A percentile compares a stretch with the other conserved stretches of the same genome.
These are phyloP conservation scores for Daldinia grandis DNA, from an alignment of 495 filamentous ascomycete genomes.

Conservation along the genomic window DNA sequence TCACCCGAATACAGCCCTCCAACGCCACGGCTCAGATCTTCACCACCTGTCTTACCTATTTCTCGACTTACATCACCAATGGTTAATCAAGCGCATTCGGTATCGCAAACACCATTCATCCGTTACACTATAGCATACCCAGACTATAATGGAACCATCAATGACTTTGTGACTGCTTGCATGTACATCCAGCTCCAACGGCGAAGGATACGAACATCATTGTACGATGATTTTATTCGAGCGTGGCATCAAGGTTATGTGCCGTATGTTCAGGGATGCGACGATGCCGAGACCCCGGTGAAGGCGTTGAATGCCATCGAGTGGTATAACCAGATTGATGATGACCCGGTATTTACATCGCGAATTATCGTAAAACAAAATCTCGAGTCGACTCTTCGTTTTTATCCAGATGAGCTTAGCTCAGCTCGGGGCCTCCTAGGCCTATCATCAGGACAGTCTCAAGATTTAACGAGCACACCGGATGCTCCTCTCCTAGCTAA, in stretches of 20 bases:
- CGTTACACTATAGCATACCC: conserved; percentile 66
- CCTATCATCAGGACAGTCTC: neutral
- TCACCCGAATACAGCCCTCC: conserved; percentile 24
- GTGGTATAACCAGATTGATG: conserved; percentile 56
- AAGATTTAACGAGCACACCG: neutral
- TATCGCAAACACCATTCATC: conserved; percentile 37
- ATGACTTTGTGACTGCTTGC: conserved; percentile 64
- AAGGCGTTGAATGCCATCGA: conserved; percentile 48
- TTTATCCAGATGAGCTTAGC: conserved; percentile 37
- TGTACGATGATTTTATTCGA: conserved; percentile 76
- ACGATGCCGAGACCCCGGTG: conserved; percentile 17
- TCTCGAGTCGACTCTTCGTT: conserved; percentile 41
- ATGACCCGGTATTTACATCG: conserved; percentile 49
- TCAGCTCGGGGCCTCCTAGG: conserved; percentile 15
- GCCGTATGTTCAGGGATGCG: conserved; percentile 47
- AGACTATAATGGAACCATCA: conserved; percentile 60
- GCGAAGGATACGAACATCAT: conserved; percentile 40
- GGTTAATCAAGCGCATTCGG: neutral
- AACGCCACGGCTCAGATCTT: conserved; percentile 35
- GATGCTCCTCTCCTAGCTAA: conserved; percentile 2
- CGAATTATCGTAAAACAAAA: conserved; percentile 51
- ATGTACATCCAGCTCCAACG: conserved; percentile 58
- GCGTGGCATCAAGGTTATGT: conserved; percentile 55
- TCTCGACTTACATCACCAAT: neutral
- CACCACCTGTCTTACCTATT: conserved; percentile 45